These are phyloP conservation scores for Heimioporus retisporus DNA, from an alignment of 1,284 basidiomycete genomes.

Conservation along the genomic window DNA sequence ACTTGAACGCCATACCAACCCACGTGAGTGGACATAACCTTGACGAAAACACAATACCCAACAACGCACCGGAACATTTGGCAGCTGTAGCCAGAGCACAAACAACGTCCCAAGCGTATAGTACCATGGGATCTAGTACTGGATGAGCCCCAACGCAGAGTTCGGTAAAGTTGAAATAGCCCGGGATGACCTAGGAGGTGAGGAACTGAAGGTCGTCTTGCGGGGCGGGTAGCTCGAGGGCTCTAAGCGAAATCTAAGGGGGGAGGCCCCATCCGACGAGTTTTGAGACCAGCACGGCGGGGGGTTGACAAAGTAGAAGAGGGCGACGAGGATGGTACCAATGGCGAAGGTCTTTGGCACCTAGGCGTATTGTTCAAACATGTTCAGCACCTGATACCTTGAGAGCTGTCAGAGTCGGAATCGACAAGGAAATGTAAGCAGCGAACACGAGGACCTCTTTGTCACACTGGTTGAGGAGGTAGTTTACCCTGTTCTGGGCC, in stretches of 20 bases:
- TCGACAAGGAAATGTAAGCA: conserved; percentile 1
- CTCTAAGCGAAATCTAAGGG: conserved; percentile 89
- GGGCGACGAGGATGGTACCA: conserved; percentile 73
- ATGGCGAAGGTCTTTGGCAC: conserved; percentile 96
- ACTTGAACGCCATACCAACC: too few relatives aligned
- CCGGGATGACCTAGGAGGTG: conserved; percentile 91
- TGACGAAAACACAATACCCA: too few relatives aligned
- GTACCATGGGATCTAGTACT: conserved; percentile 92
- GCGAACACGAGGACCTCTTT: conserved; percentile 80
- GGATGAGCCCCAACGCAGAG: conserved; percentile 76
- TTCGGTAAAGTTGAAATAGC: conserved; percentile 89
- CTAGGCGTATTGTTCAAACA: conserved; percentile 91
- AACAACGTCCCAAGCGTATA: conserved; percentile 86
- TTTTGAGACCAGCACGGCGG: conserved; percentile 87
- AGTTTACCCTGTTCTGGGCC: conserved; percentile 78
- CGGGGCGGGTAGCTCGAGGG: conserved; percentile 78
- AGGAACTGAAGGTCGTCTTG: conserved; percentile 91
- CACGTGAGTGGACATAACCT: too few relatives aligned
- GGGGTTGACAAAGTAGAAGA: conserved; percentile 86
- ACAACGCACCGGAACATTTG: conserved; percentile 56
- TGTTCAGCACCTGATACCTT: conserved; percentile 90
- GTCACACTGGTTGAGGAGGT: conserved; percentile 89
- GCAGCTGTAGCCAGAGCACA: conserved; percentile 56
- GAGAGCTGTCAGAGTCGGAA: conserved; percentile 69
- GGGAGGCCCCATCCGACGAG: conserved; percentile 88